phyloP scores from a whole-genome alignment of 345 rosid genomes.

The Nasturtium officinale region DNA sequence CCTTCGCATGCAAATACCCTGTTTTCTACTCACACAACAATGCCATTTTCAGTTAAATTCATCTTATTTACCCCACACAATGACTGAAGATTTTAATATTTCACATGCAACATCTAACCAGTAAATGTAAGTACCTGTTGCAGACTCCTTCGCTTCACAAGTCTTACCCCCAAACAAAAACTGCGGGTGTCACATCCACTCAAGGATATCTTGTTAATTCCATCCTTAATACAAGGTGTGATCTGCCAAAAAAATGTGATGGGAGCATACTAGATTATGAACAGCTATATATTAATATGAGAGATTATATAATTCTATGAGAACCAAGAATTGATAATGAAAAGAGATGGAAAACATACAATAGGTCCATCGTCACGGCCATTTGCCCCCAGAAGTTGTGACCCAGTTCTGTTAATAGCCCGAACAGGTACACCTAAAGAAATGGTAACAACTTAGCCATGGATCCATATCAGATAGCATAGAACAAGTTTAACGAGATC shows the following conservation, averaged over 20 bases:
- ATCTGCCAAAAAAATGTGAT: slow-evolving; percentile 53
- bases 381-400: slow-evolving; percentile 84
- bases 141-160: slow-evolving; percentile 73
- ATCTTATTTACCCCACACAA: background rate
- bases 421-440: slow-evolving; percentile 66
- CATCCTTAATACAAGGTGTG: slow-evolving; percentile 70
- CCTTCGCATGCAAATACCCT: background rate
- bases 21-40: slow-evolving; percentile 6
- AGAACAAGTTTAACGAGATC: background rate
- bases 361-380: slow-evolving; percentile 99
- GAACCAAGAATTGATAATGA: slow-evolving; percentile 6
- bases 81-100: slow-evolving; percentile 7
- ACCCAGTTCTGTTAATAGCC: slow-evolving; percentile 85
- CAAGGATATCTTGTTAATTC: slow-evolving; percentile 76
- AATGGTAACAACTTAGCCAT: slow-evolving; percentile 13
- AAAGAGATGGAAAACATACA: slow-evolving; percentile 53
- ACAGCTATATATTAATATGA: background rate
- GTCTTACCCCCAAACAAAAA: slow-evolving; percentile 89
- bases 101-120: background rate
- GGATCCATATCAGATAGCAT: slow-evolving; percentile 19
- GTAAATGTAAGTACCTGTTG: slow-evolving; percentile 61
- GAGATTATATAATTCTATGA: background rate
- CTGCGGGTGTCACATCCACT: slow-evolving; percentile 82
- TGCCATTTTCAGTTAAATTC: background rate
- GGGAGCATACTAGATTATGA: background rate